Evolutionary conservation across 2,329 filamentous ascomycete genomes (phyloP), one percentile per base, ranked within the genome.

Genomic region (Cladophialophora bantiana): DNA sequence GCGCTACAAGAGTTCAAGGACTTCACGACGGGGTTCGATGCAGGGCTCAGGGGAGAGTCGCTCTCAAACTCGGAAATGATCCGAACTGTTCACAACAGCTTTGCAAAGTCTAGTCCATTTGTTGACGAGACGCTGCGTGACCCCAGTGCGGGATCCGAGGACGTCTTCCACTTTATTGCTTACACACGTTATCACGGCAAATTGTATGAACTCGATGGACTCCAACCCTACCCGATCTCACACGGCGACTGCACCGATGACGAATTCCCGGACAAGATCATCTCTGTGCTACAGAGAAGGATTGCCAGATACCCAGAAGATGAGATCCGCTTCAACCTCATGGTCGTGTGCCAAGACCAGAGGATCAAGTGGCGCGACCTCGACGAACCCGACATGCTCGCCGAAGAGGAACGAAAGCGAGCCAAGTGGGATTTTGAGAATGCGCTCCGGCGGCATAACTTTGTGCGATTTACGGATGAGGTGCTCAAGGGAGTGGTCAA

Each of bases 121-220:
- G 89, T 92, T 62, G 93, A 97, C 78, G 95, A 99, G 85, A 96
- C 93, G 68, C 87, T 90, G 72, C 86, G 89, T 10, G 83, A 88
- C 10, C 86, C 86, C 13, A 86, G 85, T 61, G 87, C 88, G n/a
- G 88, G 89, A 68, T 85, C 92, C 63, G 93, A 96, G 74, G 95
- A 98, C 76, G 92, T 94, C 34, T 99, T 96, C 81, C 95, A 99
- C 82, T 99, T 99, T 79, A 93, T 99, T 74, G 95, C 94, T 36
- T 99, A 99, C 81, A 94, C 93, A 7, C 86, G 89, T 62, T 85
- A 97, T 72, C 87, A 90, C 76, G 90, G 89, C 71, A 88, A 83
- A 4, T 85, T 99, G 62, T 99, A 97, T 83, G 95, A 99, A 81
- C 86, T 99, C 60, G 95, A 99, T 79, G 95, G 95, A 18, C 84